Base-by-base conservation (phyloP, 2,329 filamentous ascomycete species). In the Calonectria honghensis region DNA sequence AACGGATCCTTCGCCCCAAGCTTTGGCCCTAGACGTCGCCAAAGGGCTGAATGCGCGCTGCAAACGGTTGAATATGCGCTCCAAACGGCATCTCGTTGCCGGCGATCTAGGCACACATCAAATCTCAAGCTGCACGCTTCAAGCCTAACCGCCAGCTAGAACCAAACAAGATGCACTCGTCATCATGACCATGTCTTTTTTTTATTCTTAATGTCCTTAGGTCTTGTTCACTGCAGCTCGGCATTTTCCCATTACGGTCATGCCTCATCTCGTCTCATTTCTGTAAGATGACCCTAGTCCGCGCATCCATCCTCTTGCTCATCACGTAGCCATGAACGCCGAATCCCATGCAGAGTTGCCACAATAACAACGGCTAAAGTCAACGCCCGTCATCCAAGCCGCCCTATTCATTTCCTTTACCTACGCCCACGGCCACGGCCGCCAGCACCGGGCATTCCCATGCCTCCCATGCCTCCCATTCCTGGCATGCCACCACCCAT, bases 401-500 rank as follows among this genome's bases (percentile, higher is more conserved):
- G 39, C 10, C 41, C 35, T 18, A 24, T 45, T 37, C 31, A 24
- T 35, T 54, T 31, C 32, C 24, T 68, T 76, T 51, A 84, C 75
- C 83, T 81, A 54, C 84, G 79, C 32, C 83, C 82, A 31, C 83
- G 82, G 24, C 84, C 84, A 57, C 78, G 77, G 31, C 74, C 79
- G 68, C 81, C 77, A 41, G 75, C 82, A 7, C 78, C 81, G 9
- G 81, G 77, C 83, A 83, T 84, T 4, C 82, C 82, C 82, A 83
- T 84, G 4, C 82, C 81, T 2, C 80, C 77, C 80, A 83, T 82
- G 2, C 82, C 83, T n/a, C 84, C 85, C 82, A 83, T 84, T 6
- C 82, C 81, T 2, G 80, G 78, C 80, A 83, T 82, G 2, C 82
- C 83, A n/a, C 84, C 85, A 10, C 90, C 90, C 90, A 93, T 91